Evolutionary conservation across 2,329 filamentous ascomycete genomes (phyloP).

Genomic region (Juglanconis sp.): DNA sequence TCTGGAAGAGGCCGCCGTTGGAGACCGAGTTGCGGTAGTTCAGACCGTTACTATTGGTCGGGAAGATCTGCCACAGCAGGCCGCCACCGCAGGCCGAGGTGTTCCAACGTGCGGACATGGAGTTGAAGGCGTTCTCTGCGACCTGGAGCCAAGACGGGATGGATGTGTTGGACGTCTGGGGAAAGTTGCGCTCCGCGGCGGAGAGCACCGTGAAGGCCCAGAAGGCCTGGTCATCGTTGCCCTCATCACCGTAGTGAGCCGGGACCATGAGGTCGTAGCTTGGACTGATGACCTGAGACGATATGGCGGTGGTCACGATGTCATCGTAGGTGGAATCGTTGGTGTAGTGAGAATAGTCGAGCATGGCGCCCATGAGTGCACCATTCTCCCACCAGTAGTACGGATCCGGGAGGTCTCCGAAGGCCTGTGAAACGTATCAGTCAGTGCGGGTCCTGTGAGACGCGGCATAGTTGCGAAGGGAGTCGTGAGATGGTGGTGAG

Average conservation of each 20-base stretch:
- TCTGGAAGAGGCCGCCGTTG: conserved; percentile 80
- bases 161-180: conserved; percentile 49
- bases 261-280: conserved; percentile 59
- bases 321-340: conserved; percentile 60
- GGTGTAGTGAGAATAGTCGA: conserved; percentile 69
- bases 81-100: conserved; percentile 65
- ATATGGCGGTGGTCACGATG: conserved; percentile 55
- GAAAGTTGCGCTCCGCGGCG: conserved; percentile 66
- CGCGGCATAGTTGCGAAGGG: not conserved
- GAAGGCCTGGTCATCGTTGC: conserved; percentile 74
- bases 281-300: conserved; percentile 55
- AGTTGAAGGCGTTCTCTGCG: conserved; percentile 69
- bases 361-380: conserved; percentile 63
- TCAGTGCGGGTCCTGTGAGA: not conserved
- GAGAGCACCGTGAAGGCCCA: conserved; percentile 68
- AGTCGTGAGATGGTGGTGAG: not conserved
- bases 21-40: conserved; percentile 80
- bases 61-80: conserved; percentile 78
- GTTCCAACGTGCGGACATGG: conserved; percentile 69
- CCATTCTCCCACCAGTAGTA: conserved; percentile 70
- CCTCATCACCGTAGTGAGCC: conserved; percentile 55
- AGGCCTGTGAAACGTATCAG: conserved; percentile 34
- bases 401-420: conserved; percentile 61
- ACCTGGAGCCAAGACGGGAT: conserved; percentile 65
- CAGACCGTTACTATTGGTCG: conserved; percentile 69